Conservation (phyloP, 176 grass and related monocot genomes). For the Triticum aestivum region DNA sequence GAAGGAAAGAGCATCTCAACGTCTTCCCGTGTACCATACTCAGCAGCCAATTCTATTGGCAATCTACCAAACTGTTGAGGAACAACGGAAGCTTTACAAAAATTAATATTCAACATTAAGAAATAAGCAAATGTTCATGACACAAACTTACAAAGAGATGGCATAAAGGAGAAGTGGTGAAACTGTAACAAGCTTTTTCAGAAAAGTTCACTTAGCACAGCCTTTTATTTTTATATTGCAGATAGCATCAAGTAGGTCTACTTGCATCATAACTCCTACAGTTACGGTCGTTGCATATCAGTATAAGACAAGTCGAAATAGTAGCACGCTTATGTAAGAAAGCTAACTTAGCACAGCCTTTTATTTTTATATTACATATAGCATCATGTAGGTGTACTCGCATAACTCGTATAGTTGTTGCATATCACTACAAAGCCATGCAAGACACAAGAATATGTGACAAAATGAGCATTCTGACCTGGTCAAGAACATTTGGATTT, state of each 20-base stretch:
- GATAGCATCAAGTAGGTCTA: background rate
- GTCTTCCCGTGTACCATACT: background rate
- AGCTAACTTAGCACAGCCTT: background rate
- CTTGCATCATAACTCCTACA: background rate
- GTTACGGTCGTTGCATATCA: background rate
- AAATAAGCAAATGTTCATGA: background rate
- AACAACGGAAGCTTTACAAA: background rate
- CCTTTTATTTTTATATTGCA: background rate
- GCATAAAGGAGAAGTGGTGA: background rate
- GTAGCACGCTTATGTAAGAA: background rate
- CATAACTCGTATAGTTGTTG: background rate
- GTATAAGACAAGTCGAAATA: background rate
- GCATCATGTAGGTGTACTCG: background rate
- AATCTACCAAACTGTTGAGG: constrained; percentile 30
- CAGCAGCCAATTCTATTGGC: constrained; percentile 29
- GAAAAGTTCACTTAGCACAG: background rate
- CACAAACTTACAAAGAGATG: background rate
- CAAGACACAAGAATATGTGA: background rate
- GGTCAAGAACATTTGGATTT: background rate
- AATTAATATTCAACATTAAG: background rate
- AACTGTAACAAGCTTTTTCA: background rate
- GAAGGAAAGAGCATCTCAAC: constrained; percentile 44
- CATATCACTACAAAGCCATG: background rate
- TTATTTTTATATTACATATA: background rate
- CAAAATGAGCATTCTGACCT: background rate